Conservation (phyloP, 805 yeast genomes). For the Priceomyces castillae region DNA sequence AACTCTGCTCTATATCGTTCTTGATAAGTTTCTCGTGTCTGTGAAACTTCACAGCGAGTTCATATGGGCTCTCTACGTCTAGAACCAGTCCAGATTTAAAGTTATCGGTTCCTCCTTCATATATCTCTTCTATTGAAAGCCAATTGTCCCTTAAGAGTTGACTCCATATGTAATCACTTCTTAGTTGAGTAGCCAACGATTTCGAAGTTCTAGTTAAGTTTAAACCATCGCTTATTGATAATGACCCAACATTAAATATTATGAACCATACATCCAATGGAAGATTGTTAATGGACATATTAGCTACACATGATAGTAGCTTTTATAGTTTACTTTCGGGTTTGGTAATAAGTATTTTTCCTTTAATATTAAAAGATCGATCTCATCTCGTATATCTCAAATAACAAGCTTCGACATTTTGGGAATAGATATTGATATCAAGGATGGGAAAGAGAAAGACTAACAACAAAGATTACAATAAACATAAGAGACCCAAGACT, state of each 20-base stretch:
- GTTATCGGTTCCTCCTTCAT: neutral
- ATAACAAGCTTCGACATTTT: neutral
- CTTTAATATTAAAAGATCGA: neutral
- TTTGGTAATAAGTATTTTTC: neutral
- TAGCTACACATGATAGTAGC: neutral
- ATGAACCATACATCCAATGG: constrained; percentile 17
- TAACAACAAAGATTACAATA: constrained; percentile 17
- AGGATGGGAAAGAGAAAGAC: constrained; percentile 30
- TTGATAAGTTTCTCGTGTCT: constrained; percentile 1
- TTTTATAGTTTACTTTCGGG: neutral
- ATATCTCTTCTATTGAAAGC: constrained; percentile 1
- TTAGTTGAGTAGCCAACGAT: constrained; percentile 4
- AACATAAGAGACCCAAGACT: constrained; percentile 45
- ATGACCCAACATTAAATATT: constrained; percentile 10
- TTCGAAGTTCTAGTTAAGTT: constrained; percentile 6
- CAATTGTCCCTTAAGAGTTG: constrained; percentile 7
- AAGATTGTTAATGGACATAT: constrained; percentile 8
- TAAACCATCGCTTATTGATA: constrained; percentile 11
- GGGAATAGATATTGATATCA: neutral
- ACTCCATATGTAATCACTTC: constrained; percentile 15
- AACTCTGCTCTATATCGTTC: neutral
- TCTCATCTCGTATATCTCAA: neutral
- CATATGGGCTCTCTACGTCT: constrained; percentile 3
- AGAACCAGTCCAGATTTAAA: neutral
- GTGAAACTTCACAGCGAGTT: constrained; percentile 4